phyloP scores from a whole-genome alignment of 2,329 filamentous ascomycete genomes.

The Colletotrichum tropicicola region DNA sequence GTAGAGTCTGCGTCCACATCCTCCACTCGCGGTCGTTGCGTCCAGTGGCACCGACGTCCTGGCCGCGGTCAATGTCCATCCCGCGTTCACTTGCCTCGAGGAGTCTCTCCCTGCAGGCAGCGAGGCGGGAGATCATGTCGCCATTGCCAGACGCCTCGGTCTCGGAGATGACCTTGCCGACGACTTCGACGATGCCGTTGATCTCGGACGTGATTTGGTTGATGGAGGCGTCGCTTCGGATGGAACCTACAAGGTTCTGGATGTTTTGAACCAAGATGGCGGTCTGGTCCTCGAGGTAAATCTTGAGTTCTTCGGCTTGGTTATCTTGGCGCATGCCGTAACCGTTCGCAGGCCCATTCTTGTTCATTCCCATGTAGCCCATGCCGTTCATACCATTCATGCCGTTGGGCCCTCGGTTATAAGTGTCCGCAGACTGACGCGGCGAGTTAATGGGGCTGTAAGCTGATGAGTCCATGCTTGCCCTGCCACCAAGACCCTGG shows the following conservation, averaged over 20 bases:
- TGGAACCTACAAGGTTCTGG: conserved; percentile 79
- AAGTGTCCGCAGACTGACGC: conserved; percentile 62
- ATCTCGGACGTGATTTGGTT: conserved; percentile 76
- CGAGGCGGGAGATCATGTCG: conserved; percentile 64
- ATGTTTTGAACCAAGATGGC: conserved; percentile 82
- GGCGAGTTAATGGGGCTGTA: conserved; percentile 80
- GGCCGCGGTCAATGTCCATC: conserved; percentile 68
- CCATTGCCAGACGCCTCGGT: conserved; percentile 66
- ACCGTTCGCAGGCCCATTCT: conserved; percentile 47
- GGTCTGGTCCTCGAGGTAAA: conserved; percentile 86
- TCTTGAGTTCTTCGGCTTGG: conserved; percentile 64
- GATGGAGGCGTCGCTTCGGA: conserved; percentile 71
- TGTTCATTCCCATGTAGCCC: conserved; percentile 45
- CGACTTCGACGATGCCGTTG: conserved; percentile 73
- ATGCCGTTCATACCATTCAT: conserved; percentile 45
- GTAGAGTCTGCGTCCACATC: conserved; percentile 75
- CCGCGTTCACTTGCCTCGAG: conserved; percentile 70
- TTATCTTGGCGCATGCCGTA: conserved; percentile 48
- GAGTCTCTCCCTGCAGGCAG: conserved; percentile 71
- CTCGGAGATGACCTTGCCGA: conserved; percentile 74
- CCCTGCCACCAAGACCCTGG: conserved; percentile 63
- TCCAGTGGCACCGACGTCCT: conserved; percentile 62
- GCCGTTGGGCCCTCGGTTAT: conserved; percentile 43
- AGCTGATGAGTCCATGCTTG: conserved; percentile 75
- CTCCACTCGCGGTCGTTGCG: conserved; percentile 66